phyloP scores from a whole-genome alignment of 208 protist species.

The Trypanosoma boissoni region DNA sequence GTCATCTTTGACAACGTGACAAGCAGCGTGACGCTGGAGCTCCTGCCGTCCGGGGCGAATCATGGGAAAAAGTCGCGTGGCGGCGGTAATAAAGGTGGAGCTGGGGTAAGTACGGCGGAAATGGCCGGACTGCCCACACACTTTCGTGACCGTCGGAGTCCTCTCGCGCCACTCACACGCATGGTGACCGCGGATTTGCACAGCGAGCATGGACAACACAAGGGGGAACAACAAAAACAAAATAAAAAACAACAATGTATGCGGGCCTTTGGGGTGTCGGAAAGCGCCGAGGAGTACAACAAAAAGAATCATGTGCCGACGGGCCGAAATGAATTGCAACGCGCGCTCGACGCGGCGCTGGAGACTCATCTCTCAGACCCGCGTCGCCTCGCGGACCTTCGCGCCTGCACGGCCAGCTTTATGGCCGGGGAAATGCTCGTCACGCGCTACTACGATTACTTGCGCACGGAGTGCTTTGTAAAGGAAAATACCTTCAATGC shows the following conservation, averaged over 20 bases:
- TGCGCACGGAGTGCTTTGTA: conserved; percentile 49
- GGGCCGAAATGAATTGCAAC: conserved; percentile 32
- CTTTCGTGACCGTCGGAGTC: conserved; percentile 27
- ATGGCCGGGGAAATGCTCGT: conserved; percentile 56
- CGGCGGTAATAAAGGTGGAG: conserved; percentile 5
- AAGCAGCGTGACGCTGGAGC: conserved; percentile 49
- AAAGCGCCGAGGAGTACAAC: conserved; percentile 37
- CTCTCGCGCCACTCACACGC: no score
- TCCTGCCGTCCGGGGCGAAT: conserved; percentile 39
- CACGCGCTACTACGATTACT: conserved; percentile 63
- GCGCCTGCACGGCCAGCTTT: conserved; percentile 51
- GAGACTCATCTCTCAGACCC: conserved; percentile 36
- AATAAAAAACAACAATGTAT: no score
- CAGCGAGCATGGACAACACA: no score
- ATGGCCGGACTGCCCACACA: conserved; percentile 45
- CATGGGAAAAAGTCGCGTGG: conserved; percentile 4
- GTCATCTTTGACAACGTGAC: conserved; percentile 82
- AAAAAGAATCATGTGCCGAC: conserved; percentile 33
- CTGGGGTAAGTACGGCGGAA: conserved; percentile 21
- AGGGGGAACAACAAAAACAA: no score
- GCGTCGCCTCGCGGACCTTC: conserved; percentile 40
- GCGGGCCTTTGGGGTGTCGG: conserved; percentile 40
- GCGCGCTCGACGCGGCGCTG: conserved; percentile 42
- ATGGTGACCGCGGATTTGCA: no score
- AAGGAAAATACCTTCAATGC: conserved; percentile 42